Percentiles rank a stretch among this genome's conserved stretches.
Evolutionary conservation across 345 rosid species (phyloP).

Genomic region (Acer negundo): DNA sequence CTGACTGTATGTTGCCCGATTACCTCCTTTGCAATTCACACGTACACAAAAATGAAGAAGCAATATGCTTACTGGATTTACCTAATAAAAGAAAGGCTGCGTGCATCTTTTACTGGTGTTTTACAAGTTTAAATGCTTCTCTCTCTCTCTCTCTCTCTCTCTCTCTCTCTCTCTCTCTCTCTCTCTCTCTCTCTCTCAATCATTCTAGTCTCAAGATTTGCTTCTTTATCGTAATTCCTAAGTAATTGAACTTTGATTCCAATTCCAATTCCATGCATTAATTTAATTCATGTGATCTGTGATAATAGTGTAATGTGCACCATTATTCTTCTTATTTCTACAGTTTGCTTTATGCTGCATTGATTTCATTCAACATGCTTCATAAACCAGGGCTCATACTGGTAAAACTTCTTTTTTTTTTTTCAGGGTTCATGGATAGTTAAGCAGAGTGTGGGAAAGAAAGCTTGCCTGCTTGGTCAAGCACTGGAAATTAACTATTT

Average conservation of each 20-base stretch:
- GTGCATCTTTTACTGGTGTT: background rate
- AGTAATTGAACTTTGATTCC: background rate
- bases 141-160: background rate
- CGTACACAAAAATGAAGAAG: background rate
- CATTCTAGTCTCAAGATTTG: background rate
- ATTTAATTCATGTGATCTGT: background rate
- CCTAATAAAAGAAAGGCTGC: background rate
- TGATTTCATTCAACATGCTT: background rate
- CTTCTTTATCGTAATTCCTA: background rate
- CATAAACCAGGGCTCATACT: background rate
- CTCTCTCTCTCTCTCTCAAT: background rate
- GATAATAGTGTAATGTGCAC: background rate
- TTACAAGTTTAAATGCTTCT: slow-evolving; percentile 2
- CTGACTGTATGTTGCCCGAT: too few species aligned
- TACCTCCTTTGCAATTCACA: background rate
- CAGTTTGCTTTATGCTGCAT: background rate
- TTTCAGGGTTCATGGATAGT: slow-evolving; percentile 97
- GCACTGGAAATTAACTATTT: slow-evolving; percentile 91
- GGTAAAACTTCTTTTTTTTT: slow-evolving; percentile 9
- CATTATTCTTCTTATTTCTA: background rate
- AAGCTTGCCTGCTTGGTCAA: slow-evolving; percentile 93
- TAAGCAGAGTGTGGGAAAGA: slow-evolving; percentile 95
- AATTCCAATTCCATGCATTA: background rate
- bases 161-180: background rate
- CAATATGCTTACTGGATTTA: slow-evolving; percentile 5